Conservation (phyloP, 1,284 basidiomycete species). For the Trichosporon inkin region DNA sequence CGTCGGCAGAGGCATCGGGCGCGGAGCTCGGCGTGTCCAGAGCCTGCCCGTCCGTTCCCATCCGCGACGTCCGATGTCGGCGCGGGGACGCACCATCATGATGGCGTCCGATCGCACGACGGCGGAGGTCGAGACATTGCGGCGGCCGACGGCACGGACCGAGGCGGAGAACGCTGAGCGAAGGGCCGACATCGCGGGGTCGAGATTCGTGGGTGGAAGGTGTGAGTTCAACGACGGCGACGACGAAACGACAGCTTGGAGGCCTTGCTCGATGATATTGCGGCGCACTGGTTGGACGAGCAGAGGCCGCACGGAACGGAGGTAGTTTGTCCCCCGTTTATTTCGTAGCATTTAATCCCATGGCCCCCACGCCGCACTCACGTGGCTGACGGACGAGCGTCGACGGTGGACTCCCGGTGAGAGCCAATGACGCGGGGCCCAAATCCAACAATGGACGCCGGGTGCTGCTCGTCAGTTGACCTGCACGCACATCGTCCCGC, state of each 20-base stretch:
- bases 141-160: conserved; percentile 28
- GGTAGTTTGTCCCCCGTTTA: not conserved
- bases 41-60: too few species aligned
- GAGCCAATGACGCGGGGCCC: conserved; percentile 4
- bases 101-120: conserved; percentile 58
- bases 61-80: conserved; percentile 1
- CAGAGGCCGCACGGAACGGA: not conserved
- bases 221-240: conserved; percentile 6
- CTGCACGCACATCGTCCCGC: not conserved
- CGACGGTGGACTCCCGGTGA: not conserved
- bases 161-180: conserved; percentile 35
- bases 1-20: not conserved
- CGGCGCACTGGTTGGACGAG: conserved; percentile 11
- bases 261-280: conserved; percentile 5
- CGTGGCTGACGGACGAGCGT: not conserved
- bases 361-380: not conserved
- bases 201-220: conserved; percentile 8
- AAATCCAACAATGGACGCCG: not conserved
- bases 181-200: conserved; percentile 37
- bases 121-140: conserved; percentile 54
- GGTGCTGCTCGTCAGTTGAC: not conserved
- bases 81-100: conserved; percentile 56
- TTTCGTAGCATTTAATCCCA: not conserved
- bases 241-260: conserved; percentile 4
- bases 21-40: too few species aligned